A percentile compares a stretch with the other conserved stretches of the same genome.
phyloP scores from a whole-genome alignment of 140 eudicot genomes.

The Stevia rebaudiana region DNA sequence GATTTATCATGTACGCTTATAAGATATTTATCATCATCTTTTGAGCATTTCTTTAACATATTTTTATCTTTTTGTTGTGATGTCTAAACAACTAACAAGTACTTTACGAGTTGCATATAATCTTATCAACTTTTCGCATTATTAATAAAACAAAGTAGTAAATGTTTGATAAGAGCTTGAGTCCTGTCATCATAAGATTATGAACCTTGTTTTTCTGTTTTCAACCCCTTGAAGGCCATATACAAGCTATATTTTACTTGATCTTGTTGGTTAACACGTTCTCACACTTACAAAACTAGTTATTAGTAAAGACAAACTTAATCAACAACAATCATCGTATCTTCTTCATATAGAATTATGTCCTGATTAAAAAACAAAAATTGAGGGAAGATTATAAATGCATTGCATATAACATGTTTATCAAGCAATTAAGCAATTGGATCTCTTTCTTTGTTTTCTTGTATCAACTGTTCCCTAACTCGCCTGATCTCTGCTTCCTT shows the following conservation, averaged over 20 bases:
- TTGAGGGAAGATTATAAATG: conserved; percentile 5
- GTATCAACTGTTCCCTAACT: conserved; percentile 51
- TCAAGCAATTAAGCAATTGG: conserved; percentile 32
- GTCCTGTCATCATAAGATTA: no score
- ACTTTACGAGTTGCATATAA: not conserved
- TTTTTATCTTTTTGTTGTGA: not conserved
- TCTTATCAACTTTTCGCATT: not conserved
- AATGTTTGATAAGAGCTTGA: no score
- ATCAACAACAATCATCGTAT: not conserved
- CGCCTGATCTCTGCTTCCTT: conserved; percentile 61
- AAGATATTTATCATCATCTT: no score
- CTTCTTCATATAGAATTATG: conserved; percentile 16
- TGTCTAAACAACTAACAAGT: not conserved
- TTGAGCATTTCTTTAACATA: no score
- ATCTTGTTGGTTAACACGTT: no score
- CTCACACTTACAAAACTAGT: not conserved
- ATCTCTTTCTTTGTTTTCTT: conserved; percentile 52
- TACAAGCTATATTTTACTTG: no score
- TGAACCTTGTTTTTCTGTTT: no score
- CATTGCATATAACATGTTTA: conserved; percentile 6
- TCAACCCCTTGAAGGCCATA: no score
- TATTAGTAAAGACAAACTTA: not conserved
- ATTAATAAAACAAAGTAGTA: no score
- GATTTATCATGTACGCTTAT: no score
- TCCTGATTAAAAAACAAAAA: conserved; percentile 18